phyloP scores from a whole-genome alignment of 2,329 filamentous ascomycete genomes.

The Trichoderma asperellum region DNA sequence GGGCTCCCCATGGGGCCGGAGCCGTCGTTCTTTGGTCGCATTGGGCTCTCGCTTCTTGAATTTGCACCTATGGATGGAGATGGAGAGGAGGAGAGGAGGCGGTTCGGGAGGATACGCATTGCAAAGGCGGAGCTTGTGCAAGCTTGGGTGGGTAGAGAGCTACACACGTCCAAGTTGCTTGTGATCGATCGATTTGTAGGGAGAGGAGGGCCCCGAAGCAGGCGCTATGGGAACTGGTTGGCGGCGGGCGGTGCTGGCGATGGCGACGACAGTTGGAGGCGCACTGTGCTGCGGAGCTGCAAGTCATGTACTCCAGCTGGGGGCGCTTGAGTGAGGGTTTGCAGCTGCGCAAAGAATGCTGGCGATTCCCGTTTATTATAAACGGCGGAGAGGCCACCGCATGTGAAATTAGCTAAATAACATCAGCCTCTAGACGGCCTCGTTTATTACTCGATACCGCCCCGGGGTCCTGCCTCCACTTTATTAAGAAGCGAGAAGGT shows the following conservation, averaged over 20 bases:
- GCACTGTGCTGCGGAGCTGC: slow-evolving; percentile 27
- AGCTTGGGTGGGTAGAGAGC: slow-evolving; percentile 27
- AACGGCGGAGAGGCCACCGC: not conserved
- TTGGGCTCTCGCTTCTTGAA: slow-evolving; percentile 50
- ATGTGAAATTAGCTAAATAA: not conserved
- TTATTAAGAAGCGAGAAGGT: slow-evolving; percentile 17
- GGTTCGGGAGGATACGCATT: slow-evolving; percentile 62
- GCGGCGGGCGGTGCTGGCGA: slow-evolving; percentile 8
- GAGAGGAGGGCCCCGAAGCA: slow-evolving; percentile 18
- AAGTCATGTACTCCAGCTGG: not conserved
- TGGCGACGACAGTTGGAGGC: slow-evolving; percentile 20
- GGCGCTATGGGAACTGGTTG: slow-evolving; percentile 17
- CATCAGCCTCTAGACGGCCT: not conserved
- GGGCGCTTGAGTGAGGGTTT: not conserved
- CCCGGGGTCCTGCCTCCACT: slow-evolving; percentile 24
- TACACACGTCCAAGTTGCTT: slow-evolving; percentile 29
- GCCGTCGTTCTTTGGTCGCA: slow-evolving; percentile 54
- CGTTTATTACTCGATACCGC: slow-evolving; percentile 14
- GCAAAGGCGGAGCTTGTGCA: slow-evolving; percentile 31
- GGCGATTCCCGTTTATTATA: not conserved
- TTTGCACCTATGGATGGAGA: slow-evolving; percentile 34
- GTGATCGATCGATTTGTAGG: slow-evolving; percentile 15
- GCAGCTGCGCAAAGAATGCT: not conserved
- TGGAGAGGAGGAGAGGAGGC: slow-evolving; percentile 53
- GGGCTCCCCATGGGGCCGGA: slow-evolving; percentile 43